Conservation (phyloP, 768 basidiomycete genomes). For the Russula sp. region DNA sequence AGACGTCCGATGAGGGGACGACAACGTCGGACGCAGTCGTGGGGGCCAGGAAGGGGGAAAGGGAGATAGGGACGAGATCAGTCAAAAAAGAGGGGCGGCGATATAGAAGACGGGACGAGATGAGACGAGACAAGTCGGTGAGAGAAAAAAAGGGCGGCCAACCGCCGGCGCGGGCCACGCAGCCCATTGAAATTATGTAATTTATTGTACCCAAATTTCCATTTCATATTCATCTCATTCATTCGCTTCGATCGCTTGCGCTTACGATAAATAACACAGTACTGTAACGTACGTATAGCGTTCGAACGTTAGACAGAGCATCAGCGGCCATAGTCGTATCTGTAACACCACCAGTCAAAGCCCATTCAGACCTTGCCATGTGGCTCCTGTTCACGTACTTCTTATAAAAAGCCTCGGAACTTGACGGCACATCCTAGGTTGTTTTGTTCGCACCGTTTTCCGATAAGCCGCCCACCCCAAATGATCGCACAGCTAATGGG, state of each 20-base stretch:
- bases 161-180: no score
- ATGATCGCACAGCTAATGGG: neutral
- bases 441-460: neutral
- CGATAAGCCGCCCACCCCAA: conserved; percentile 2
- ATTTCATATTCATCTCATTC: neutral
- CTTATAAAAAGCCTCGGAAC: conserved; percentile 79
- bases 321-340: conserved; percentile 19
- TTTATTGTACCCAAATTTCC: neutral
- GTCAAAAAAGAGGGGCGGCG: no score
- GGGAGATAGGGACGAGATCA: no score
- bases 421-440: conserved; percentile 55
- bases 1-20: neutral
- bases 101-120: neutral
- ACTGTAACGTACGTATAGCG: no score
- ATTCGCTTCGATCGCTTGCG: no score
- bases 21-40: neutral
- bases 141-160: neutral
- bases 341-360: neutral
- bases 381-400: conserved; percentile 43
- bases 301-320: neutral
- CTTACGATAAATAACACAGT: no score
- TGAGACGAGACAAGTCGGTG: neutral
- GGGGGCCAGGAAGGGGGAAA: neutral
- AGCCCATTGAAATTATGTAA: neutral
- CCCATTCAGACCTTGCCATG: no score